Conservation (phyloP, 176 grass and related monocot genomes). For the Calamus simplicifolius region DNA sequence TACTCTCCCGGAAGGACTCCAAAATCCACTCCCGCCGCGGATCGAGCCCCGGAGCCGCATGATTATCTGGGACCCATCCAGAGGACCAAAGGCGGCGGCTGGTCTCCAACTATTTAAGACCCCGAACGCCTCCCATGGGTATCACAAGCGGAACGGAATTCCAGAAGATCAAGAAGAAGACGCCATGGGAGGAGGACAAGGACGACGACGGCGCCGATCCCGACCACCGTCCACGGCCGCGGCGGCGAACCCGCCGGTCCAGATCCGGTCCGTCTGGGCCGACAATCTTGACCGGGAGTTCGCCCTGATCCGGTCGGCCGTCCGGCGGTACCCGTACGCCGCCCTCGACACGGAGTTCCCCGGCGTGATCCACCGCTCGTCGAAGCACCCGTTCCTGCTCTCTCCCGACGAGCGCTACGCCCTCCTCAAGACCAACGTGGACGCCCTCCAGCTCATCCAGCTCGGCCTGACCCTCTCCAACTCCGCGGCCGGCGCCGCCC, state of each 20-base stretch:
- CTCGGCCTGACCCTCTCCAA: constrained; percentile 11
- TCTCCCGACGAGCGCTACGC: constrained; percentile 5
- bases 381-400: neutral
- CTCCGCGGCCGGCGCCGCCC: neutral
- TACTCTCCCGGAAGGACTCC: no score
- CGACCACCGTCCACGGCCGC: no score
- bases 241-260: neutral
- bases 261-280: constrained; percentile 7
- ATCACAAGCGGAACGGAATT: no score
- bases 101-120: no score
- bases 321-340: constrained; percentile 5
- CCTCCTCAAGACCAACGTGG: constrained; percentile 5
- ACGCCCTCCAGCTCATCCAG: constrained; percentile 9
- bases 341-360: constrained; percentile 15
- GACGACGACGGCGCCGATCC: no score
- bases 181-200: no score
- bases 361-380: constrained; percentile 4
- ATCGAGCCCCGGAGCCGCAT: no score
- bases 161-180: no score
- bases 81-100: no score
- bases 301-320: neutral
- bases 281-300: constrained; percentile 2
- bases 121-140: no score
- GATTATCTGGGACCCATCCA: no score
- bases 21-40: no score